Percentiles rank a stretch among this genome's conserved stretches.
Conservation (phyloP, 257 asterid species). For the Solanum sejunctum region DNA sequence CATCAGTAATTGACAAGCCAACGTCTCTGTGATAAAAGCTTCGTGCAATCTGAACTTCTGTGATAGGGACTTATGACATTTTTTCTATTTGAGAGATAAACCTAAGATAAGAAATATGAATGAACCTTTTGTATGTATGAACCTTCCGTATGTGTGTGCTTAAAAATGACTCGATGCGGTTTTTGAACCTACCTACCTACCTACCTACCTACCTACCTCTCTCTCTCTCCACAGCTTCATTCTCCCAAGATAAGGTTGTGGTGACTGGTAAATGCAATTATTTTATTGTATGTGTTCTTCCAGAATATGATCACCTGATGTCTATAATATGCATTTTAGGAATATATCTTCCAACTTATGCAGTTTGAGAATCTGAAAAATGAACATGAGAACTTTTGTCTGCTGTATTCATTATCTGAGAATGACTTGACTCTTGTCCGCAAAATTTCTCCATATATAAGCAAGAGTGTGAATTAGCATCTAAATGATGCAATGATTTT, state of each 20-base stretch:
- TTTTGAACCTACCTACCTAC: background rate
- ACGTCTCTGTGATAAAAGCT: background rate
- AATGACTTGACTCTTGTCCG: background rate
- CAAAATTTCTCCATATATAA: background rate
- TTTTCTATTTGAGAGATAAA: background rate
- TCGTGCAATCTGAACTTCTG: background rate
- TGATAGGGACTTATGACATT: background rate
- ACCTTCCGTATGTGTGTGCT: background rate
- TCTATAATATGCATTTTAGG: background rate
- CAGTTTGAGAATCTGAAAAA: background rate
- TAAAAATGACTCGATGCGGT: background rate
- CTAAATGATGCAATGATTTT: background rate
- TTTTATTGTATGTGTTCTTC: background rate
- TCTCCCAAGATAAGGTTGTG: background rate
- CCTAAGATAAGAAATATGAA: background rate
- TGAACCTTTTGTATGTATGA: background rate
- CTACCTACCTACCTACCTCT: no score
- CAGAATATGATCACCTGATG: background rate
- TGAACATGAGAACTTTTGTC: background rate
- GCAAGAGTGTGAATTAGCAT: background rate
- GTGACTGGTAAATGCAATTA: background rate
- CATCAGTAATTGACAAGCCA: background rate
- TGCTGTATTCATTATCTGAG: background rate
- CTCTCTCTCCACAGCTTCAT: background rate
- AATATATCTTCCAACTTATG: background rate